Base-by-base conservation (phyloP, 2,329 filamentous ascomycete species). In the Bipolaris oryzae region DNA sequence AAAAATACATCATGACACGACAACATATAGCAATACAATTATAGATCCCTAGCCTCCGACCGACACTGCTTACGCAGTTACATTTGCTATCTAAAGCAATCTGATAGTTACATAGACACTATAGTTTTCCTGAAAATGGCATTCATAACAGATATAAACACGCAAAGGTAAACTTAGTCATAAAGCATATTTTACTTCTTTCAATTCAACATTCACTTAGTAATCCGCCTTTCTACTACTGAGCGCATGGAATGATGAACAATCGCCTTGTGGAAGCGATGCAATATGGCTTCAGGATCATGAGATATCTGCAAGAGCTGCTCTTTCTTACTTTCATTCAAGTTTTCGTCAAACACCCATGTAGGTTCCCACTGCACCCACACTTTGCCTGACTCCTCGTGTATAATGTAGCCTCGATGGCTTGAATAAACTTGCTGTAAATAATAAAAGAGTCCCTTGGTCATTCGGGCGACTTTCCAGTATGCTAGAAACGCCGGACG, bases 291-390 rank as follows among this genome's bases (percentile, higher is more conserved):
- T 21, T 53, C 33, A 11, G 52, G 53, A 53, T 59, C 25, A 33
- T 53, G 9, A 9, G 3, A 52, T 37, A 53, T 11, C 20, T 33
- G 25, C 23, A 54, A 13, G 16, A 57, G 54, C 42, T 41, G 10
- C 21, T 42, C 21, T 41, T 49, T 56, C 42, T 53, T 61, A 1
- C 7, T 48, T 42, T 54, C 20, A 16, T 38, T 34, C 7, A 61
- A 21, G 43, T 61, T 49, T 52, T 58, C 11, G 37, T 56, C 54
- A 33, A 55, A 44, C 23, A 61, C 58, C 58, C 35, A 61, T n/a
- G 55, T 61, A 34, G 53, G 59, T 46, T 61, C 53, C 59, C 18
- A 61, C 35, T 61, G 50, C 51, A 61, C 43, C 59, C 28, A 61
- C 43, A 61, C 59, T 43, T 16, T 51, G 6, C 49, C 52, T 10